Conservation (phyloP, 2,329 filamentous ascomycete species). For the Zasmidium citrigriseum region DNA sequence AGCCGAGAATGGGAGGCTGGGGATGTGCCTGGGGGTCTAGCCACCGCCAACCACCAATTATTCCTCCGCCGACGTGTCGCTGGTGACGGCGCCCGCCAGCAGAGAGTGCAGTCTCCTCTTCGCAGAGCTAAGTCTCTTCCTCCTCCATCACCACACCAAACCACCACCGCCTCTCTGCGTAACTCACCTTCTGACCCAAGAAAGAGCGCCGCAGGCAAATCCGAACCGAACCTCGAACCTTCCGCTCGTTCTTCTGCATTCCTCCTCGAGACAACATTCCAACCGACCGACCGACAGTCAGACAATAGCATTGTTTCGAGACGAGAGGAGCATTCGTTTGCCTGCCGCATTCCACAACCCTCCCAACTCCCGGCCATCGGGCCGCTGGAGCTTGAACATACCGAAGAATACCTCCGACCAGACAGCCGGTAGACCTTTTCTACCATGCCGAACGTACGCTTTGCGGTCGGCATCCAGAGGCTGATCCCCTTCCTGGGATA, state of each 20-base stretch:
- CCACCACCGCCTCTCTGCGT: neutral
- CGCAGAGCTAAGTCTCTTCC: constrained; percentile 9
- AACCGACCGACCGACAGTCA: neutral
- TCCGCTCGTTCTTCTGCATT: neutral
- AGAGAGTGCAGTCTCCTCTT: neutral
- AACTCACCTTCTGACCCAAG: constrained; percentile 1
- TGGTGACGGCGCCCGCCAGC: neutral
- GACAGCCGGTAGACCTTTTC: constrained; percentile 37
- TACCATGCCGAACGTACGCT: constrained; percentile 51
- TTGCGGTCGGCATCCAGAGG: constrained; percentile 55
- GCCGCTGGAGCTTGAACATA: constrained; percentile 21
- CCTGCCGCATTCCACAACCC: constrained; percentile 21
- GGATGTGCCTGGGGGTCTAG: neutral
- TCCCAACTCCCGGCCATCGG: constrained; percentile 26
- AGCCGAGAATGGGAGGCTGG: neutral
- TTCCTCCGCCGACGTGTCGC: neutral
- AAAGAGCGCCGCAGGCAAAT: neutral
- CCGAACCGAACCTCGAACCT: constrained; percentile 1
- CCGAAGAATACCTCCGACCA: constrained; percentile 23
- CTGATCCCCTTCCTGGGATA: constrained; percentile 65
- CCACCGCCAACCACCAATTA: neutral
- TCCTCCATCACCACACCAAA: constrained; percentile 1
- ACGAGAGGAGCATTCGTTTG: constrained; percentile 11
- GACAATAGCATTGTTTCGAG: constrained; percentile 8
- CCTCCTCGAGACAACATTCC: constrained; percentile 3